Evolutionary conservation across 805 yeast species (phyloP), one percentile per base, ranked within the genome.

Genomic region (Grigorovia jiainica): DNA sequence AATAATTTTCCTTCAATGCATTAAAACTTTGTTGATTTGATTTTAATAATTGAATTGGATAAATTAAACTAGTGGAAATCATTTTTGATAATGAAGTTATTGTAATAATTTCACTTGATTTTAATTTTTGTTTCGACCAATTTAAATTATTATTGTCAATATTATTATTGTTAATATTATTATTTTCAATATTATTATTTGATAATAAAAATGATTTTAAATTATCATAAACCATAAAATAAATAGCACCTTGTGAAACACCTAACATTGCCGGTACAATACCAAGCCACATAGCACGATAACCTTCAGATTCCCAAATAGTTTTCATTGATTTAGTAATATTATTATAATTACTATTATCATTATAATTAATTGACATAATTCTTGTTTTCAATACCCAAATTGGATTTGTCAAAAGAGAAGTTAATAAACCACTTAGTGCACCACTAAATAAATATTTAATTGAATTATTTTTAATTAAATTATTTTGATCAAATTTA

Each of bases 381-480:
- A 90, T 81, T 47, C 97, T 70, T 0, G 98, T 92, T 61, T 92
- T 92, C 16, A 92, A 60, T 1, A 92, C 95, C 98, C 98, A 90
- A 9, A 90, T 73, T 1, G 98, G 98, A 56, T 87, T 92, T 1
- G 98, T 89, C 13, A 84, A 34, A 0, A 86, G 42, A 1, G 94
- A 74, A 0, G 96, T 86, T 5, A 78, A 53, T 33, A 78, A 54
- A 0, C 98, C 98, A 0, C 97, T 87, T 2, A 70, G 48, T 38
- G 78, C 71, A 2, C 87, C 83, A 38, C 81, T 64, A 3, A 64
- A 41, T 23, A 81, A 52, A 58, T 77, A 76, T 46, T 71, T 68
- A 42, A 63, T 58, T 7, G 78, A 63, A 6, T 29, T 23, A 17
- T 34, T 35, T 11, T 30, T 11, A 10, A 31, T 32, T 7, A 11